Percentiles rank a stretch among this genome's conserved stretches.
Evolutionary conservation across 2,329 filamentous ascomycete genomes (phyloP).

Genomic region (Cladosporium sp.): DNA sequence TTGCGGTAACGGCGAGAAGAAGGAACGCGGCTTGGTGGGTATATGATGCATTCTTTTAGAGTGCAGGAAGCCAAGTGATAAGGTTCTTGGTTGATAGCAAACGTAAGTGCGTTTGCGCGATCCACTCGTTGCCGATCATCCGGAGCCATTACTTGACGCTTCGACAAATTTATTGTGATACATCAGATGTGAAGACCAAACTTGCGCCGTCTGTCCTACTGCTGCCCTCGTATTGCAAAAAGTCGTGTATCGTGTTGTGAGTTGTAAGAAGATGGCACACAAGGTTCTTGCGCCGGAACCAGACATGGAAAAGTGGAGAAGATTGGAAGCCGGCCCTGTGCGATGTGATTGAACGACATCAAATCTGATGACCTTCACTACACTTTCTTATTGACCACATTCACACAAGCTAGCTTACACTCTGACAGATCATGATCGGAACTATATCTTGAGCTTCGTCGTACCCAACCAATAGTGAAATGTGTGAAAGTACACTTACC

Average conservation of each 20-base stretch:
- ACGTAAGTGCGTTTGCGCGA: slow-evolving; percentile 14
- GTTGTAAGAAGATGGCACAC: background rate
- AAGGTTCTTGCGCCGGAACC: background rate
- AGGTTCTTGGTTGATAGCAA: slow-evolving; percentile 8
- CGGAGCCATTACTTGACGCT: slow-evolving; percentile 13
- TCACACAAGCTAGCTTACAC: background rate
- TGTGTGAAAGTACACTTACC: background rate
- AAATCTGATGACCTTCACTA: background rate
- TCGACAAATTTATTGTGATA: slow-evolving; percentile 8
- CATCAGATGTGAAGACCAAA: background rate
- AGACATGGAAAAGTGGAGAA: background rate
- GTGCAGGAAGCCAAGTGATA: slow-evolving; percentile 17
- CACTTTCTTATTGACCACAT: background rate
- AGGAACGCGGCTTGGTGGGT: background rate
- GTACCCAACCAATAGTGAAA: background rate
- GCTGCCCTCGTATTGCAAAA: background rate
- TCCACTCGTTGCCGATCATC: background rate
- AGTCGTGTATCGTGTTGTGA: background rate
- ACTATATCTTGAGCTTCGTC: background rate
- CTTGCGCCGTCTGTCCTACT: background rate
- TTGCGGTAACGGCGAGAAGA: background rate
- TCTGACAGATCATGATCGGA: background rate
- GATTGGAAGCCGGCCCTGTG: background rate
- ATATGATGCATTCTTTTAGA: background rate
- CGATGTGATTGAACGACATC: background rate